phyloP scores from a whole-genome alignment of 106 monocot genomes.

The Phalaenopsis aphrodite region DNA sequence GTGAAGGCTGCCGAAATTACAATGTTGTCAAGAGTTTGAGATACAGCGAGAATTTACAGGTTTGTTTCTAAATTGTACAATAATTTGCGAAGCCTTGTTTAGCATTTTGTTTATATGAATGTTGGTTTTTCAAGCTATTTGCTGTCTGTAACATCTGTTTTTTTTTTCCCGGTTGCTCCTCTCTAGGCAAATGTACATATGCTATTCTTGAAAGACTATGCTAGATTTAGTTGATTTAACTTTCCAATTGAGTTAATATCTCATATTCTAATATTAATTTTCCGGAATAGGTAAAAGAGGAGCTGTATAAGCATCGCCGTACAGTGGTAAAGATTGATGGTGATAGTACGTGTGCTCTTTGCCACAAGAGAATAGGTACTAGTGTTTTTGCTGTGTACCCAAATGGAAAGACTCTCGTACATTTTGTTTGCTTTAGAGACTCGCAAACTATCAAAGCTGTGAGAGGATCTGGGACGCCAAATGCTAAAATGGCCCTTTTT shows the following conservation, averaged over 20 bases:
- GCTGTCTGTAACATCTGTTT: neutral
- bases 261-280: conserved; percentile 5
- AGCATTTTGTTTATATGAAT: neutral
- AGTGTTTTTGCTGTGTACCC: conserved; percentile 98
- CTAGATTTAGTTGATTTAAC: neutral
- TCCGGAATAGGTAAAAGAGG: conserved; percentile 64
- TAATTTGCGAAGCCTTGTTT: neutral
- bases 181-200: neutral
- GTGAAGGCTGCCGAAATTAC: conserved; percentile 76
- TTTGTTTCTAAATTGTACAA: conserved; percentile 15
- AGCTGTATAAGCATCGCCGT: conserved; percentile 63
- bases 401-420: conserved; percentile 89
- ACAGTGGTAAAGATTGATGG: conserved; percentile 73
- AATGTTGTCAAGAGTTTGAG: conserved; percentile 76
- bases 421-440: conserved; percentile 94
- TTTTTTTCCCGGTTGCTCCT: neutral
- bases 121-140: neutral
- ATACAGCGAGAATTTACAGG: conserved; percentile 87
- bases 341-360: conserved; percentile 83
- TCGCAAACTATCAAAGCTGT: conserved; percentile 58
- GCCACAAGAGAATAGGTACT: conserved; percentile 81
- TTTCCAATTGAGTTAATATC: neutral
- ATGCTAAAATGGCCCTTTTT: conserved; percentile 13
- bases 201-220: neutral
- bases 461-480: conserved; percentile 13